Evolutionary conservation across 108 stramenopile species (phyloP).

Genomic region (Cyclotella cryptica): DNA sequence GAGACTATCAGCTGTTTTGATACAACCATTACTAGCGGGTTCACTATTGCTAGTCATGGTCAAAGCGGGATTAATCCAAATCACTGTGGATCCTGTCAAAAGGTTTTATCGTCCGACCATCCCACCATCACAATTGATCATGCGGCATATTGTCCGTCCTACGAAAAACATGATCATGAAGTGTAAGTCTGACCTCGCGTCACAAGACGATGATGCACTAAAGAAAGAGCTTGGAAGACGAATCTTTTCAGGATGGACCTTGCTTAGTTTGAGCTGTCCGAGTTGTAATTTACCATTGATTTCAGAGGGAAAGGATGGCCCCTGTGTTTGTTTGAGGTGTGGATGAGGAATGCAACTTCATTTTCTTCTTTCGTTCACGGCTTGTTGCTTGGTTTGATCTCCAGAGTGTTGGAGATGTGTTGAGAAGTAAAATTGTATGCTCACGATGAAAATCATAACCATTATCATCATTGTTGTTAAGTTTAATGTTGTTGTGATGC

Average conservation of each 20-base stretch:
- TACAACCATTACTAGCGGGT: background rate
- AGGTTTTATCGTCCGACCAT: background rate
- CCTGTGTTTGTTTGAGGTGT: slow-evolving; percentile 39
- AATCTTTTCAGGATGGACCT: slow-evolving; percentile 34
- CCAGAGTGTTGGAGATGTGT: too few relatives aligned
- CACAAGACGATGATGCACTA: slow-evolving; percentile 13
- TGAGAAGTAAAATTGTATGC: too few relatives aligned
- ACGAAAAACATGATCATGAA: slow-evolving; percentile 2
- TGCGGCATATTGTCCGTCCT: background rate
- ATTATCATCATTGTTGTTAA: too few relatives aligned
- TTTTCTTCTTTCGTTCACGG: too few relatives aligned
- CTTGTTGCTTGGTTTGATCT: slow-evolving; percentile 3
- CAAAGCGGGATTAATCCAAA: background rate
- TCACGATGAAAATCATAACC: too few relatives aligned
- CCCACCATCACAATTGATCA: background rate
- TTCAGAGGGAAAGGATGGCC: slow-evolving; percentile 20
- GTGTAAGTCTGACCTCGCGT: background rate
- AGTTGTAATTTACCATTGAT: slow-evolving; percentile 35
- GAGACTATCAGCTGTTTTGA: slow-evolving; percentile 1
- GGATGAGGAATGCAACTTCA: slow-evolving; percentile 12
- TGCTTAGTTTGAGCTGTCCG: slow-evolving; percentile 23
- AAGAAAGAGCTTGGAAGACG: slow-evolving; percentile 31
- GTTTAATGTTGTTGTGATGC: too few relatives aligned
- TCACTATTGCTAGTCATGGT: background rate
- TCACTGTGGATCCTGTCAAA: background rate